Conservation (phyloP, 306 rosid species). For the Acacia melanoxylon region DNA sequence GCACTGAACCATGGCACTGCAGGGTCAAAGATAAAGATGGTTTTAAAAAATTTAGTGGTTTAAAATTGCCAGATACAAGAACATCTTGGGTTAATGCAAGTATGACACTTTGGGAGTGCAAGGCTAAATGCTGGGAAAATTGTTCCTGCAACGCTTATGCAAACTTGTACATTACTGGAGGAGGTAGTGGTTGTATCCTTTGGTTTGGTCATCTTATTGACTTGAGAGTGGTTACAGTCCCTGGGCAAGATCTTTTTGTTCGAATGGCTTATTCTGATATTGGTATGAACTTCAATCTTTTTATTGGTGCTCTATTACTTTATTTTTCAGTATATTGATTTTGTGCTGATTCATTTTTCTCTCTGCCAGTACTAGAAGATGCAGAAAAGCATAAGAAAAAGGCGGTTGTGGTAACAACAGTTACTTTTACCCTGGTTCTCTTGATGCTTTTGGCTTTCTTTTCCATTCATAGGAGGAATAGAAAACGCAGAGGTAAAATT, state of each 20-base stretch:
- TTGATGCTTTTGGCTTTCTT: conserved; percentile 1
- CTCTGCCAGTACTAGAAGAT: background rate
- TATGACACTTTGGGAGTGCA: conserved; percentile 30
- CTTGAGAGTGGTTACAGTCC: conserved; percentile 24
- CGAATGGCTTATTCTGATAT: conserved; percentile 28
- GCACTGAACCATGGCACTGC: conserved; percentile 32
- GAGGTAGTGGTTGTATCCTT: conserved; percentile 37
- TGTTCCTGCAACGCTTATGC: conserved; percentile 53
- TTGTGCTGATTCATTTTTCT: background rate
- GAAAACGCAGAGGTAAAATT: background rate
- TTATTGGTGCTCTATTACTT: background rate
- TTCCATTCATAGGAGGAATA: background rate
- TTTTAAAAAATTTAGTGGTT: conserved; percentile 27
- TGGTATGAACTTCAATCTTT: conserved; percentile 24
- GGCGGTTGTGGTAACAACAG: background rate
- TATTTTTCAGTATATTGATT: background rate
- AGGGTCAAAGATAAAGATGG: conserved; percentile 29
- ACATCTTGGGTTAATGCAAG: conserved; percentile 31
- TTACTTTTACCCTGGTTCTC: background rate
- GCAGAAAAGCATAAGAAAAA: conserved; percentile 11
- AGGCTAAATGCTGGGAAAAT: conserved; percentile 33
- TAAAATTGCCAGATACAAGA: conserved; percentile 41
- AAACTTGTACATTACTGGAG: conserved; percentile 21
- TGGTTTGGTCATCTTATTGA: conserved; percentile 46
- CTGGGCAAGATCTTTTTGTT: conserved; percentile 35